phyloP scores from a whole-genome alignment of 768 basidiomycete genomes.

The Mycena floridula region DNA sequence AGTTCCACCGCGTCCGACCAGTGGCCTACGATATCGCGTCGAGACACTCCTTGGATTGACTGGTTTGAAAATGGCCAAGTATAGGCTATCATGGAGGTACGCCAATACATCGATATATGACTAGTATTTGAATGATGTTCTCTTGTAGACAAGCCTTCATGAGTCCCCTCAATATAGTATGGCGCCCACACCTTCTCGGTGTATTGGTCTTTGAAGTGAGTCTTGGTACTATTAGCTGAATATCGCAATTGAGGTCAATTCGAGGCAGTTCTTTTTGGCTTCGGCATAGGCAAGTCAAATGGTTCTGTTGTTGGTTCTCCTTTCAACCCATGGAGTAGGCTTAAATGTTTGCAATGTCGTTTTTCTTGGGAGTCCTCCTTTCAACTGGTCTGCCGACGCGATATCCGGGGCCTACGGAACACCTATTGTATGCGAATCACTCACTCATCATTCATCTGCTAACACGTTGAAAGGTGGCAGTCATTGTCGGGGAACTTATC shows the following conservation, averaged over 20 bases:
- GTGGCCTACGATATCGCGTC: conserved; percentile 41
- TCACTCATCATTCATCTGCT: not conserved
- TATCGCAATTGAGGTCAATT: not conserved
- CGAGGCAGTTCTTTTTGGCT: conserved; percentile 37
- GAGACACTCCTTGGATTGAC: conserved; percentile 62
- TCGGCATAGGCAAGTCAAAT: conserved; percentile 40
- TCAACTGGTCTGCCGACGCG: conserved; percentile 40
- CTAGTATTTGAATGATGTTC: no score
- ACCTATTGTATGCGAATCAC: conserved; percentile 40
- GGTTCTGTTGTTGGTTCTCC: no score
- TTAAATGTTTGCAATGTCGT: conserved; percentile 63
- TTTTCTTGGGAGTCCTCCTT: conserved; percentile 51
- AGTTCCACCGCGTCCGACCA: conserved; percentile 35
- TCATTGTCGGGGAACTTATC: conserved; percentile 44
- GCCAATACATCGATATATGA: no score
- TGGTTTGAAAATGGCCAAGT: conserved; percentile 50
- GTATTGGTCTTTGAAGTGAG: conserved; percentile 47
- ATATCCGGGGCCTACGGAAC: conserved; percentile 51
- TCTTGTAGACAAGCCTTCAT: conserved; percentile 37
- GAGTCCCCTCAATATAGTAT: conserved; percentile 45
- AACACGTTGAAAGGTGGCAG: conserved; percentile 32
- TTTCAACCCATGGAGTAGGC: no score
- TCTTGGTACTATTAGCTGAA: conserved; percentile 4
- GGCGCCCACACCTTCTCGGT: conserved; percentile 55
- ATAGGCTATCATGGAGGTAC: conserved; percentile 45